These are phyloP conservation scores for Teratosphaeriaceae sp. DNA, from an alignment of 2,329 filamentous ascomycete species.

Conservation along the genomic window DNA sequence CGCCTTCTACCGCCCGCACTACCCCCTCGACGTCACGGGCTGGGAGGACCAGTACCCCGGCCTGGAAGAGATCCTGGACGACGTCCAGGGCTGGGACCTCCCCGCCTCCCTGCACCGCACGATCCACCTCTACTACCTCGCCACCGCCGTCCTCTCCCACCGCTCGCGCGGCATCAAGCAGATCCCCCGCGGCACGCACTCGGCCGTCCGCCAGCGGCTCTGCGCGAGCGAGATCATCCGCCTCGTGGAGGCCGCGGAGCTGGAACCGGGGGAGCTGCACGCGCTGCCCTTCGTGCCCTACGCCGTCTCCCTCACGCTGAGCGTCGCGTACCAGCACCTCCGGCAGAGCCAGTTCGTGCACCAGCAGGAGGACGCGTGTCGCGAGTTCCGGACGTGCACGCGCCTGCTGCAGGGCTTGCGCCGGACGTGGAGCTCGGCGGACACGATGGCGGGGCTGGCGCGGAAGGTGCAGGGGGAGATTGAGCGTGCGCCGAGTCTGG, in stretches of 20 bases:
- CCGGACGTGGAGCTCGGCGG: slow-evolving; percentile 40
- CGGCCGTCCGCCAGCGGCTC: slow-evolving; percentile 48
- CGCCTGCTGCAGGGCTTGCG: slow-evolving; percentile 38
- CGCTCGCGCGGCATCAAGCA: slow-evolving; percentile 39
- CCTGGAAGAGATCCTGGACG: slow-evolving; percentile 39
- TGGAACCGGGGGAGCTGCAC: slow-evolving; percentile 36
- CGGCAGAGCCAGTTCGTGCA: slow-evolving; percentile 45
- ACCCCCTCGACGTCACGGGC: slow-evolving; percentile 35
- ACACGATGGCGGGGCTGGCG: slow-evolving; percentile 35
- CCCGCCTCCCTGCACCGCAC: slow-evolving; percentile 36
- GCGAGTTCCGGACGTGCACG: slow-evolving; percentile 40
- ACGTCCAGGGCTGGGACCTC: slow-evolving; percentile 31
- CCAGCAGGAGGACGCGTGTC: slow-evolving; percentile 40
- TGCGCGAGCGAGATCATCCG: slow-evolving; percentile 49
- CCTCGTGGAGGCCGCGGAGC: slow-evolving; percentile 41
- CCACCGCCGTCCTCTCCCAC: slow-evolving; percentile 51
- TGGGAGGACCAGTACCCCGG: slow-evolving; percentile 44
- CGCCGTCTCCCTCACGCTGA: slow-evolving; percentile 48
- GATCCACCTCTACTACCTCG: slow-evolving; percentile 51
- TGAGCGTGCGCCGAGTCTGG: slow-evolving; percentile 20
- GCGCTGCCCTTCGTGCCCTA: slow-evolving; percentile 52
- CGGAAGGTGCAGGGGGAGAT: slow-evolving; percentile 27
- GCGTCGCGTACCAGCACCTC: slow-evolving; percentile 51
- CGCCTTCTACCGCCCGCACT: slow-evolving; percentile 39
- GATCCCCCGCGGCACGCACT: slow-evolving; percentile 40